Percentiles rank a stretch among this genome's conserved stretches.
phyloP scores from a whole-genome alignment of 1,139 yeast genomes.

The Hyphopichia pseudoburtonii region DNA sequence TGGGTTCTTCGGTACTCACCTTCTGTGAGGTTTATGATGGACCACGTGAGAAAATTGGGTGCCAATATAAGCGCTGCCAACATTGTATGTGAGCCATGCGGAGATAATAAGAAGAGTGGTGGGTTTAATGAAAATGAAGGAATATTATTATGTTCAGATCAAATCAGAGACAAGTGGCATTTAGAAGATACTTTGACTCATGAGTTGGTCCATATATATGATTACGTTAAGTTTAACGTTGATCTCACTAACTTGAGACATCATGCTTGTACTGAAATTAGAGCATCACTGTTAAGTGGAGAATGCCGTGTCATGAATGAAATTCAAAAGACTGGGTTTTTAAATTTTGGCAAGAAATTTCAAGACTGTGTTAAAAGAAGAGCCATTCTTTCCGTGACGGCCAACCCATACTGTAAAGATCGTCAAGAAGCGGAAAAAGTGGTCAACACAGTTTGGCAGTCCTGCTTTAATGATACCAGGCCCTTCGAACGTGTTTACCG shows the following conservation, averaged over 20 bases:
- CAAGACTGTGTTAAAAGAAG: slow-evolving; percentile 89
- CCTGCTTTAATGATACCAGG: slow-evolving; percentile 92
- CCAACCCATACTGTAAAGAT: slow-evolving; percentile 78
- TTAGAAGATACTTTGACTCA: slow-evolving; percentile 90
- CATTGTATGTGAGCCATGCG: slow-evolving; percentile 77
- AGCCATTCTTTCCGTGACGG: slow-evolving; percentile 79
- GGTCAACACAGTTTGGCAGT: slow-evolving; percentile 86
- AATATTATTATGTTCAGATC: slow-evolving; percentile 81
- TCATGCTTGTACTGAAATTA: slow-evolving; percentile 95
- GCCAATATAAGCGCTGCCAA: slow-evolving; percentile 47
- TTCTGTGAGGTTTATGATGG: slow-evolving; percentile 82
- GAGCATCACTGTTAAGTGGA: slow-evolving; percentile 92
- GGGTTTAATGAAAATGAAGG: slow-evolving; percentile 94
- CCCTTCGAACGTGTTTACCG: slow-evolving; percentile 91
- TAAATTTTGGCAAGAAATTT: slow-evolving; percentile 73
- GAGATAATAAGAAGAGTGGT: slow-evolving; percentile 80
- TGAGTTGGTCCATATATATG: slow-evolving; percentile 92
- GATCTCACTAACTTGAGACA: slow-evolving; percentile 82
- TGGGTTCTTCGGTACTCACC: slow-evolving; percentile 86
- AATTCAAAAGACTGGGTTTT: slow-evolving; percentile 63
- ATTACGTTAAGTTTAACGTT: slow-evolving; percentile 81
- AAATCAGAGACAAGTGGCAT: slow-evolving; percentile 75
- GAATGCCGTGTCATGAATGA: slow-evolving; percentile 93
- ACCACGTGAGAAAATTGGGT: slow-evolving; percentile 73
- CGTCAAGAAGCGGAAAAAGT: slow-evolving; percentile 73